Evolutionary conservation across 192 early-diverging fungal genomes (phyloP).

Genomic region (Umbelopsis ramanniana): DNA sequence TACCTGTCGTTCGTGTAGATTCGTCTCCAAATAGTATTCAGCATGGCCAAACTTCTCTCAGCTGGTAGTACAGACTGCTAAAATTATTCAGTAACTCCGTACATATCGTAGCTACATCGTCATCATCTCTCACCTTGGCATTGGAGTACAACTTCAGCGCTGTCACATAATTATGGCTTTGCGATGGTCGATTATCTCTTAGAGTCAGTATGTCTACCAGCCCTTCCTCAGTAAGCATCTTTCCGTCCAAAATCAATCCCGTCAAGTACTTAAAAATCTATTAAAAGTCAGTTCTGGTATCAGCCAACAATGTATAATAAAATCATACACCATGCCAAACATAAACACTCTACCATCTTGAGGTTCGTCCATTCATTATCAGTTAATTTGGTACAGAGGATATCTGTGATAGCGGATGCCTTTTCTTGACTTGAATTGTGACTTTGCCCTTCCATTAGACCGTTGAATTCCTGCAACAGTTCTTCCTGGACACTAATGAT

Average conservation of each 20-base stretch:
- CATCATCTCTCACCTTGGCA: conserved; percentile 1
- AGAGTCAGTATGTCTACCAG: conserved; percentile 15
- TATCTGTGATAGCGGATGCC: neutral
- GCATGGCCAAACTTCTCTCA: conserved; percentile 6
- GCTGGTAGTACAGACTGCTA: conserved; percentile 6
- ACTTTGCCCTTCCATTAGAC: neutral
- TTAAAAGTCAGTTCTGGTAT: neutral
- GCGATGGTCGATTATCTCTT: conserved; percentile 8
- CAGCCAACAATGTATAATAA: neutral
- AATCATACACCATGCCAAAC: neutral
- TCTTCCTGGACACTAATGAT: conserved; percentile 5
- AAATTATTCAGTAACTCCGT: neutral
- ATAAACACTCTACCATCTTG: neutral
- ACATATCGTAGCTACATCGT: neutral
- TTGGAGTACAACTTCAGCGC: conserved; percentile 2
- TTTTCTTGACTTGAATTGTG: neutral
- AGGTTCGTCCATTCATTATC: conserved; percentile 2
- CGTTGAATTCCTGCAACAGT: neutral
- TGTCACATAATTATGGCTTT: conserved; percentile 13
- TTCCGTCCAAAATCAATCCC: neutral
- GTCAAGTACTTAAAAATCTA: conserved; percentile 1
- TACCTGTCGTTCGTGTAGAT: conserved; percentile 14
- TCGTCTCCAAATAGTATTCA: conserved; percentile 14
- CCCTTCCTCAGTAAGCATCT: conserved; percentile 12
- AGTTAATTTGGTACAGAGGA: conserved; percentile 3